Percentiles rank a stretch among this genome's conserved stretches.
These are phyloP conservation scores for Claviceps africana DNA, from an alignment of 2,329 filamentous ascomycete species.

Conservation along the genomic window DNA sequence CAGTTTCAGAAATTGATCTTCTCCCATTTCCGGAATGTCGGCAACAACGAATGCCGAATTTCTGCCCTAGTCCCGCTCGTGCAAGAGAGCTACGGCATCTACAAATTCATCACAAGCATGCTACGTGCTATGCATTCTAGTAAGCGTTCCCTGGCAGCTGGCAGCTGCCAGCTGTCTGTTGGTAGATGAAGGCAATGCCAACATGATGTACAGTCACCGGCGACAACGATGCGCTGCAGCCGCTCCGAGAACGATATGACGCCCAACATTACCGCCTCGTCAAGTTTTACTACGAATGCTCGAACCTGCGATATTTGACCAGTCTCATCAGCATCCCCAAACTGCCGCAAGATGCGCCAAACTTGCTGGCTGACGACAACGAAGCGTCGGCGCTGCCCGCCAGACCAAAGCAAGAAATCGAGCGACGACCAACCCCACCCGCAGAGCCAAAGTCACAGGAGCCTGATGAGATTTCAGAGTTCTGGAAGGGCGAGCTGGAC, in stretches of 20 bases:
- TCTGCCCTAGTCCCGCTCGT: conserved; percentile 86
- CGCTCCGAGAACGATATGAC: conserved; percentile 77
- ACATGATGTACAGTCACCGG: conserved; percentile 52
- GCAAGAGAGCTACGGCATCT: conserved; percentile 96
- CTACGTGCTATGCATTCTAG: conserved; percentile 92
- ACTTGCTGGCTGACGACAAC: conserved; percentile 72
- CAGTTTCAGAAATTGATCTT: conserved; percentile 98
- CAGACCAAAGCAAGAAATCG: conserved; percentile 63
- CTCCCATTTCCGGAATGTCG: conserved; percentile 80
- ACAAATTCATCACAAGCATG: conserved; percentile 99
- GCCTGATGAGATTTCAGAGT: conserved; percentile 90
- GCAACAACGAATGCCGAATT: conserved; percentile 94
- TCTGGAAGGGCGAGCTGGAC: conserved; percentile 89
- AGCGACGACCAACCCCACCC: conserved; percentile 53
- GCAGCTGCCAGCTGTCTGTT: no score
- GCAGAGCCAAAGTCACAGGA: conserved; percentile 57
- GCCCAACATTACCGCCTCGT: conserved; percentile 93
- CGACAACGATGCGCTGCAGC: conserved; percentile 82
- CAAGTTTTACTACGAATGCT: conserved; percentile 98
- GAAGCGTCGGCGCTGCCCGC: conserved; percentile 69
- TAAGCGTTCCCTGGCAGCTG: conserved; percentile 28
- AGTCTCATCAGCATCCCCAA: conserved; percentile 94
- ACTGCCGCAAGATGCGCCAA: conserved; percentile 85
- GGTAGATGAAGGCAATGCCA: conserved; percentile 5
- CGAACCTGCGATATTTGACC: conserved; percentile 89